Evolutionary conservation across 306 rosid genomes (phyloP).

Genomic region (Prunus kanzakura): DNA sequence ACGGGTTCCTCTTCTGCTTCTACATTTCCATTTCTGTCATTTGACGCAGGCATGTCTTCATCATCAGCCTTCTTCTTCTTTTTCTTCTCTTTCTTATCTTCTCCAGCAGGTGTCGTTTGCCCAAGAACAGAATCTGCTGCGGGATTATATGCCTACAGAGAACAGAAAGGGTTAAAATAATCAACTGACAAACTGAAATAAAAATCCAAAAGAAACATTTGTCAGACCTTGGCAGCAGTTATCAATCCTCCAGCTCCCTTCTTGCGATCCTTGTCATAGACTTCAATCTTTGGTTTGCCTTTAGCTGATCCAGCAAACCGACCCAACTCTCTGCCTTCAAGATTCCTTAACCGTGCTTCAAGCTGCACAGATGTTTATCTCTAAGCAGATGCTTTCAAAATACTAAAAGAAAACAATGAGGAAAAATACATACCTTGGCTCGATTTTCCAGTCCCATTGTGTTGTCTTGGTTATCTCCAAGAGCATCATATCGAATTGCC

Average conservation of each 20-base stretch:
- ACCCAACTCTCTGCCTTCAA: conserved; percentile 86
- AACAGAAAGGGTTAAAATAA: conserved; percentile 12
- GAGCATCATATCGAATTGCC: conserved; percentile 85
- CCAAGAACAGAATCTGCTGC: conserved; percentile 73
- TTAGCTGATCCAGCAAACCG: conserved; percentile 81
- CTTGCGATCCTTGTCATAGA: conserved; percentile 87
- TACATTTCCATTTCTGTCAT: conserved; percentile 20
- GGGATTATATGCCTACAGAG: conserved; percentile 72
- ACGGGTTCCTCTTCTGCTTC: conserved; percentile 31
- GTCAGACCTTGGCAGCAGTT: conserved; percentile 75
- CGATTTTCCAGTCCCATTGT: conserved; percentile 81
- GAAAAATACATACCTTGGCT: conserved; percentile 48
- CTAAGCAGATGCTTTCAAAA: conserved; percentile 4
- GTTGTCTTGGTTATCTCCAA: conserved; percentile 76
- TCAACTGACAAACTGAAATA: not conserved
- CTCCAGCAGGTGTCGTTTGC: conserved; percentile 18
- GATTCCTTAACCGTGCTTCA: conserved; percentile 80
- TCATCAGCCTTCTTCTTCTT: conserved; percentile 47
- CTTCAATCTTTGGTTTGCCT: conserved; percentile 88
- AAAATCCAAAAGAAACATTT: not conserved
- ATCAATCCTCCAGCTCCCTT: conserved; percentile 72
- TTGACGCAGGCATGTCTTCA: conserved; percentile 19
- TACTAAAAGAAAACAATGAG: not conserved
- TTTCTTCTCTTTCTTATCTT: conserved; percentile 47
- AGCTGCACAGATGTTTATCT: conserved; percentile 32